Base-by-base conservation (phyloP, 2,329 filamentous ascomycete genomes). In the Neopestalotiopsis clavispora region DNA sequence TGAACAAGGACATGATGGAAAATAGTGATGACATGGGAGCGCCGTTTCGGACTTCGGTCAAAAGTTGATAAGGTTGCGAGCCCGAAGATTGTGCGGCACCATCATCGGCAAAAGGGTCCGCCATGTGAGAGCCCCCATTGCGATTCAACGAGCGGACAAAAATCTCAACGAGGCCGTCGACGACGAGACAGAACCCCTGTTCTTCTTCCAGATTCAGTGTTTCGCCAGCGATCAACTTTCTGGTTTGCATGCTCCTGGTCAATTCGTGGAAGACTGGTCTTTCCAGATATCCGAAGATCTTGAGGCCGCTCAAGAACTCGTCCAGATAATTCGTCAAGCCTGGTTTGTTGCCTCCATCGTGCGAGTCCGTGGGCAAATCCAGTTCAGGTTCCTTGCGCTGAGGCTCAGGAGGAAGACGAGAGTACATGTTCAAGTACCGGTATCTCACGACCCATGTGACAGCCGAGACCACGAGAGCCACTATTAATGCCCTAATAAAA, bases 1-100 rank as follows among this genome's bases (percentile, higher is more conserved):
- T 99, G 77, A 99, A 99, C 0, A 99, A 85, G 1, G 95, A 97
- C 81, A 99, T 90, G 73, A 99, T 97, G 0, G 96, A 98, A 80
- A 99, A 99, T 1, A 99, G 82, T 0, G 96, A 99, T 4, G 96
- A 99, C 95, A 99, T 98, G 1, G 97, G 95, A 1, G 96, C 95
- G 14, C 96, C 96, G 75, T 99, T 99, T 76, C 96, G 97, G 66
- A 99, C 95, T 80, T 99, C 97, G 0, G 96, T 99, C 67, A 99
- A 85, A 52, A 99, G 87, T 78, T 98, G 96, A 76, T 99, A 99
- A 40, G 92, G 93, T 78, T 97, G 94, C 68, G 93, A 90, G 7
- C 87, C 88, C 45, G 89, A 88, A 4, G 87, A 81, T 40, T 85
- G 81, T 56, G 84, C 82, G 57, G 86, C 83, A 34, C 92, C 91